Evolutionary conservation across 1,284 basidiomycete genomes (phyloP), one percentile per base, ranked within the genome.

Genomic region (Leccinum pachyderme): DNA sequence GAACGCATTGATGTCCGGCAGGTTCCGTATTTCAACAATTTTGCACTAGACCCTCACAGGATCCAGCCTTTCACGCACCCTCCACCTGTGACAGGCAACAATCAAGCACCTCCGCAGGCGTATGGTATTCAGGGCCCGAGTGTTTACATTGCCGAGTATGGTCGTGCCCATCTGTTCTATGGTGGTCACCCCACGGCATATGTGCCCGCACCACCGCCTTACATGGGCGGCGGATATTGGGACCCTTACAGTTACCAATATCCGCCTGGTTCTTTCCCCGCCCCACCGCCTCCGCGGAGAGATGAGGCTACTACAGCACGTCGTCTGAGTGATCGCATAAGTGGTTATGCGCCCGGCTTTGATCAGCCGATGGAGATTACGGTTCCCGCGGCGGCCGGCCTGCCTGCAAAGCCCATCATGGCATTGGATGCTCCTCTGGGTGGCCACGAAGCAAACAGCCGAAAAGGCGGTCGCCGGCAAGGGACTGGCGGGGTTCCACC

Each of bases 1-100:
- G 54, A 57, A 51, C 53, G 52, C 55, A 53, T 58, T 62, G 61
- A 72, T 61, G 62, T 57, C 56, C 61, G 55, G 37, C 64, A 95
- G 91, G 72, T 94, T 58, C 82, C 89, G 32, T 91, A 89, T 71
- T 93, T 93, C 77, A 96, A 97, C 73, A 93, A 91, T 71, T 97
- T 95, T 69, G 91, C 90, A 29, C 82, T 96, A 56, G 94, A 97
- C 74, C 95, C 94, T 51, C 89, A 94, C 65, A 90, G 87, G 61
- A 89, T 95, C 53, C 90, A 93, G 67, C 92, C 93, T 2, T 91
- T 89, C 72, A 79, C 81, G 32, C 89, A 92, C 67, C 85, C 87
- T 57, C 90, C 89, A 53, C 77, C 81, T 35, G 70, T 77, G 7
- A 75, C 78, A 49, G 84, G 84, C 9, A 85, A 82, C 55, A 81